These are phyloP conservation scores for Aspergillus mulundensis DNA, from an alignment of 495 filamentous ascomycete species.

Conservation along the genomic window DNA sequence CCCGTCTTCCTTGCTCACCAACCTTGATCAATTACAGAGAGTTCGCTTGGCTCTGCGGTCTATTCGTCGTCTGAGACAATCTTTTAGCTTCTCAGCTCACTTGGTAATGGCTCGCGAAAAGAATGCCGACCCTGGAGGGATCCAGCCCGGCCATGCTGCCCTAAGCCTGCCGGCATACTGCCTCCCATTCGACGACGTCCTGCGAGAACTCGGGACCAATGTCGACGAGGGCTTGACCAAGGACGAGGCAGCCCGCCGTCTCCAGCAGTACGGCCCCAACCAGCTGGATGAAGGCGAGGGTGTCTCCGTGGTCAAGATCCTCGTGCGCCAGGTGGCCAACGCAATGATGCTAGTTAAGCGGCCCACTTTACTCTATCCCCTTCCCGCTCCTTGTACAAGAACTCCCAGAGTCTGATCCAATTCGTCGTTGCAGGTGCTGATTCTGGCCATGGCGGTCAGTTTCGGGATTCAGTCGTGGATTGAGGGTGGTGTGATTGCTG, in stretches of 20 bases:
- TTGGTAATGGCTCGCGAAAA: slow-evolving; percentile 5
- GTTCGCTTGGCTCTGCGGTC: too few relatives aligned
- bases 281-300: slow-evolving; percentile 56
- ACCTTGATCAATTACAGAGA: too few relatives aligned
- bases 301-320: slow-evolving; percentile 54
- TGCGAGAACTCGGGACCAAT: slow-evolving; percentile 55
- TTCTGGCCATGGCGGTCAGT: slow-evolving; percentile 66
- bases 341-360: slow-evolving; percentile 58
- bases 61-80: not conserved
- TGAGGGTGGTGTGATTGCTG: slow-evolving; percentile 64
- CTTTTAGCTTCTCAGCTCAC: not conserved
- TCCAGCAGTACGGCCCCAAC: slow-evolving; percentile 58
- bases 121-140: not conserved
- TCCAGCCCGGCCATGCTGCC: not conserved
- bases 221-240: slow-evolving; percentile 56
- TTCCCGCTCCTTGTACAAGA: slow-evolving; percentile 3
- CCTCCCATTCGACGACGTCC: slow-evolving; percentile 51
- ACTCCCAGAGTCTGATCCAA: slow-evolving; percentile 23
- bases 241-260: slow-evolving; percentile 51
- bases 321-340: slow-evolving; percentile 61
- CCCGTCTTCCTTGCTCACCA: too few relatives aligned
- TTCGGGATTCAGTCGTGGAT: slow-evolving; percentile 67
- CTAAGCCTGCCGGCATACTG: slow-evolving; percentile 57
- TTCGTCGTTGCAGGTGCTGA: slow-evolving; percentile 48
- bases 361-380: not conserved